These are phyloP conservation scores for Fraxinus cuspidata DNA, from an alignment of 257 asterid species.

Conservation along the genomic window DNA sequence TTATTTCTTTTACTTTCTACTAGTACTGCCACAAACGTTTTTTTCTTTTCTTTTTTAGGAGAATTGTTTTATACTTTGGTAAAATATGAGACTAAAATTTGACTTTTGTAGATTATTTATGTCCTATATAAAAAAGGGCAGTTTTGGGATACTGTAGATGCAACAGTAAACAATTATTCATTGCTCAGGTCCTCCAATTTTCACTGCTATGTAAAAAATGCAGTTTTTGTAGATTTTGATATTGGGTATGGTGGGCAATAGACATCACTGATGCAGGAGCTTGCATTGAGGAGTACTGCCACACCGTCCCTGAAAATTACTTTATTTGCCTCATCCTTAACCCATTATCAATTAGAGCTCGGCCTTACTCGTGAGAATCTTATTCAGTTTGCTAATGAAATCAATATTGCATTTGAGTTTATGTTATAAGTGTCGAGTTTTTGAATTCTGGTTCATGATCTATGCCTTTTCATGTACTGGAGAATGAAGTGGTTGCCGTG, in stretches of 20 bases:
- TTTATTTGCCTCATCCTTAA: conserved; percentile 65
- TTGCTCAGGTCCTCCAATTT: too few relatives aligned
- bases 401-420: conserved; percentile 67
- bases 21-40: too few relatives aligned
- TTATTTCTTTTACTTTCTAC: too few relatives aligned
- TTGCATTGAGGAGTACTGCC: conserved; percentile 62
- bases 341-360: conserved; percentile 79
- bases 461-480: conserved; percentile 44
- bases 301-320: conserved; percentile 69
- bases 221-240: conserved; percentile 63
- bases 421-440: conserved; percentile 60
- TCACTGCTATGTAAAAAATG: too few relatives aligned
- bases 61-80: too few relatives aligned
- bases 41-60: too few relatives aligned
- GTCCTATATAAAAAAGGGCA: too few relatives aligned
- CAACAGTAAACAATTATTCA: too few relatives aligned
- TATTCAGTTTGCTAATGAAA: conserved; percentile 70
- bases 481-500: conserved; percentile 69
- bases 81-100: too few relatives aligned
- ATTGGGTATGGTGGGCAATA: conserved; percentile 92
- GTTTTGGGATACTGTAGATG: too few relatives aligned
- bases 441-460: conserved; percentile 67
- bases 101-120: too few relatives aligned
- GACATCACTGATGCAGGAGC: conserved; percentile 98
- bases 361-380: conserved; percentile 75